Percentiles rank a stretch among this genome's conserved stretches.
phyloP scores from a whole-genome alignment of 352 stramenopile genomes.

The Pythium dissimile region DNA sequence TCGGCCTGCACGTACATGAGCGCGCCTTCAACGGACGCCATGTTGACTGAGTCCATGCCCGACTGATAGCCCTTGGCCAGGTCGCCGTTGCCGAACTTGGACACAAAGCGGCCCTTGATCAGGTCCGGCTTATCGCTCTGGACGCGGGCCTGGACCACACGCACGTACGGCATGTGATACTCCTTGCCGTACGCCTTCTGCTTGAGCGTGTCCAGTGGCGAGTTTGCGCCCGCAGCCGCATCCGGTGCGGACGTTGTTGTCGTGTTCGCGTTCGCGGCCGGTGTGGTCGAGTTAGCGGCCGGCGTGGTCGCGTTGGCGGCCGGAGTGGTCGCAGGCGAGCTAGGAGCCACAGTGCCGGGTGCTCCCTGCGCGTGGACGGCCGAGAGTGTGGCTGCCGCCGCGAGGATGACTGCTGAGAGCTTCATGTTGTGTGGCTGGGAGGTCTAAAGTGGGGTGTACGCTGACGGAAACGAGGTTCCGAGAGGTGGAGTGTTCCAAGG shows the following conservation, averaged over 20 bases:
- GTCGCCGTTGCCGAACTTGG: slow-evolving; percentile 50
- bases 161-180: slow-evolving; percentile 66
- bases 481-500: background rate
- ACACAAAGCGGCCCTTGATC: slow-evolving; percentile 55
- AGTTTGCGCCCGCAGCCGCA: no score
- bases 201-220: slow-evolving; percentile 34
- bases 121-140: slow-evolving; percentile 64
- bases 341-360: no score
- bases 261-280: no score
- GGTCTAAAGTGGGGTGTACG: no score
- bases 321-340: no score
- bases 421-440: no score
- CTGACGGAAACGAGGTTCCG: background rate
- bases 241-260: no score
- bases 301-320: no score
- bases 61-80: slow-evolving; percentile 50
- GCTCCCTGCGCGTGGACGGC: background rate
- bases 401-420: slow-evolving; percentile 4
- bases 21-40: slow-evolving; percentile 59
- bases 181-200: slow-evolving; percentile 25
- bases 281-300: no score
- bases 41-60: slow-evolving; percentile 72
- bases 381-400: background rate
- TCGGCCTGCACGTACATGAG: slow-evolving; percentile 84
- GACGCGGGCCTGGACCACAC: slow-evolving; percentile 62